Conservation (phyloP, 2,329 filamentous ascomycete species). For the Trichoderma atroviride region DNA sequence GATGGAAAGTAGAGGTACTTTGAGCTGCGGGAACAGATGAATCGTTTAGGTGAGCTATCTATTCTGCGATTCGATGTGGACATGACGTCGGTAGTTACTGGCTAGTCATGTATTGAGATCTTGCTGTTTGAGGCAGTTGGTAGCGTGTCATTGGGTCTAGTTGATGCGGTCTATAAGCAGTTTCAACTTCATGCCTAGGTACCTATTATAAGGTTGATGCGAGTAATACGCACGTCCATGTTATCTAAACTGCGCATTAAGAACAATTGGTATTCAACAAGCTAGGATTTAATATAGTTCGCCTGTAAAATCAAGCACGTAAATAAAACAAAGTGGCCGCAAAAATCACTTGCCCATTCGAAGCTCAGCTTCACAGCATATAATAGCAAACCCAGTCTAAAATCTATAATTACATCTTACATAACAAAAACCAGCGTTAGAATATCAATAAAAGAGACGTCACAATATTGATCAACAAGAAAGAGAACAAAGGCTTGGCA, state of each 20-base stretch:
- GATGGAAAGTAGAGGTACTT: constrained; percentile 12
- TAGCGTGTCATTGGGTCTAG: background rate
- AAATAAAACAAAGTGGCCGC: background rate
- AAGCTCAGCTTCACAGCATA: background rate
- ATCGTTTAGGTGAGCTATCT: background rate
- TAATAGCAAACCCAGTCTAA: background rate
- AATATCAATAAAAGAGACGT: background rate
- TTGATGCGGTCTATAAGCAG: background rate
- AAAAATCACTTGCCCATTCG: background rate
- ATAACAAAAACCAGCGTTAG: background rate
- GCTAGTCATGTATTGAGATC: background rate
- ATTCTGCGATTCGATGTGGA: background rate
- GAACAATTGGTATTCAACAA: background rate
- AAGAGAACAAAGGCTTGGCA: background rate
- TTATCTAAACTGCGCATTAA: background rate
- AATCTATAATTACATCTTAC: background rate
- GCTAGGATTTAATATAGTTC: background rate
- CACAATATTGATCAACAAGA: background rate
- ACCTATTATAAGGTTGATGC: background rate
- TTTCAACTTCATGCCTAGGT: background rate
- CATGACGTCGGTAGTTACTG: background rate
- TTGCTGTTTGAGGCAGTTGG: background rate
- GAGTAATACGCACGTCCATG: background rate
- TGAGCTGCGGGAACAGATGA: background rate
- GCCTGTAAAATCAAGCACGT: background rate